phyloP scores from a whole-genome alignment of 495 filamentous ascomycete genomes.

The Bacidia gigantensis region DNA sequence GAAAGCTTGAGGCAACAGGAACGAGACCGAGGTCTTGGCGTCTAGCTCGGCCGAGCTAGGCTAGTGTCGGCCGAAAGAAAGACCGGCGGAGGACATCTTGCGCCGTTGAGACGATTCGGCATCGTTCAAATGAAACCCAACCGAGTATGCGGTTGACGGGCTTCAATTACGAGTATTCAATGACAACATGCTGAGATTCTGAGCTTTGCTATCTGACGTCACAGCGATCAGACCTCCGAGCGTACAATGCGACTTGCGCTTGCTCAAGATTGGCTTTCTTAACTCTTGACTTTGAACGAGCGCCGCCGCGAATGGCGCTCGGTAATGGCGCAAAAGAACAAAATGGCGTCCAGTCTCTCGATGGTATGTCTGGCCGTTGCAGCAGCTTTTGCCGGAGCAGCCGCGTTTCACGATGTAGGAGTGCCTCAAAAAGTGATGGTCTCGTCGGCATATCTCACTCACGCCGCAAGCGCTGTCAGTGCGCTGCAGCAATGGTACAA shows the following conservation, averaged over 20 bases:
- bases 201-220: neutral
- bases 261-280: neutral
- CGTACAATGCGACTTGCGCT: neutral
- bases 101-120: too few species aligned
- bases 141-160: too few species aligned
- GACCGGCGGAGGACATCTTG: too few species aligned
- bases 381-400: neutral
- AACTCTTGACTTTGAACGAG: neutral
- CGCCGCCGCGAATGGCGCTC: neutral
- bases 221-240: neutral
- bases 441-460: slow-evolving; percentile 6
- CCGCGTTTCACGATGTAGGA: neutral
- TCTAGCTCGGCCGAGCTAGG: neutral
- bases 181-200: neutral
- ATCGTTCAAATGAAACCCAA: too few species aligned
- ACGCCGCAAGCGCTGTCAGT: slow-evolving; percentile 33
- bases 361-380: neutral
- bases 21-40: too few species aligned
- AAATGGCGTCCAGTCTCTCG: neutral
- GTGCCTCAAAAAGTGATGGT: neutral
- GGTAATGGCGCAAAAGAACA: neutral
- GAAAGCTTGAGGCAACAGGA: too few species aligned
- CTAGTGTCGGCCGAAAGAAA: too few species aligned
- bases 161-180: too few species aligned
- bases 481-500: slow-evolving; percentile 54